These are phyloP conservation scores for Astrephomene gubernaculifera DNA, from an alignment of 139 green algal species.

Conservation along the genomic window DNA sequence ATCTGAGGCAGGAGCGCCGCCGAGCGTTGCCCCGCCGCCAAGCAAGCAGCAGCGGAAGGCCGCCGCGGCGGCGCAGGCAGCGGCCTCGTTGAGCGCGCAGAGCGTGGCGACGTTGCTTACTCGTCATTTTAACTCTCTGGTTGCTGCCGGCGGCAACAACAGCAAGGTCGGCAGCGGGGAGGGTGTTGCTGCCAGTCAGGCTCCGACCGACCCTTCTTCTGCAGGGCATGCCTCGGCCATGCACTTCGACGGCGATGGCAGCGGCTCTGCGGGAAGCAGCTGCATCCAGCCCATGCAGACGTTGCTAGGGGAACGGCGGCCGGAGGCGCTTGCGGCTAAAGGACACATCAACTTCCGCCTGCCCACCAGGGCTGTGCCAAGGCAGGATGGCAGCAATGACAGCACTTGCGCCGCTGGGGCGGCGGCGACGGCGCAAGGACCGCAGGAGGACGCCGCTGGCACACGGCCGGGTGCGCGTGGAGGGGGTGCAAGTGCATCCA, in stretches of 20 bases:
- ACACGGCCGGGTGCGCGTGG: too few relatives aligned
- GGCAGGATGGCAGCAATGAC: too few relatives aligned
- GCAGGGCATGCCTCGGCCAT: not conserved
- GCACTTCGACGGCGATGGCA: not conserved
- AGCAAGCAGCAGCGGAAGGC: not conserved
- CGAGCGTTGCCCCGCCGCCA: not conserved
- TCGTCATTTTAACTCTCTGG: not conserved
- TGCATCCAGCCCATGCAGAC: not conserved
- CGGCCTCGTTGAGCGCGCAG: not conserved
- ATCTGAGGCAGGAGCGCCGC: not conserved
- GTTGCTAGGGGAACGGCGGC: not conserved
- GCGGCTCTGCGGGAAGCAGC: not conserved
- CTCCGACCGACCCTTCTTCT: too few relatives aligned
- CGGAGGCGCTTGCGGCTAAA: not conserved
- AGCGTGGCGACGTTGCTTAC: not conserved
- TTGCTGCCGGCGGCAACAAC: not conserved
- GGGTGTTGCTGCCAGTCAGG: too few relatives aligned
- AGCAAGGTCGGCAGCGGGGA: not conserved
- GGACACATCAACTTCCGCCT: constrained; percentile 34
- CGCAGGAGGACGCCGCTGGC: too few relatives aligned
- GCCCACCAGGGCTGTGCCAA: constrained; percentile 4
- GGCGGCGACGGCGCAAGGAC: not conserved
- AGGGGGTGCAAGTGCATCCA: not conserved
- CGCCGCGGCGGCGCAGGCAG: not conserved
- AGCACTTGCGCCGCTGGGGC: not conserved